Base-by-base conservation (phyloP, 768 basidiomycete species). In the Sporobolomyces phaffii region DNA sequence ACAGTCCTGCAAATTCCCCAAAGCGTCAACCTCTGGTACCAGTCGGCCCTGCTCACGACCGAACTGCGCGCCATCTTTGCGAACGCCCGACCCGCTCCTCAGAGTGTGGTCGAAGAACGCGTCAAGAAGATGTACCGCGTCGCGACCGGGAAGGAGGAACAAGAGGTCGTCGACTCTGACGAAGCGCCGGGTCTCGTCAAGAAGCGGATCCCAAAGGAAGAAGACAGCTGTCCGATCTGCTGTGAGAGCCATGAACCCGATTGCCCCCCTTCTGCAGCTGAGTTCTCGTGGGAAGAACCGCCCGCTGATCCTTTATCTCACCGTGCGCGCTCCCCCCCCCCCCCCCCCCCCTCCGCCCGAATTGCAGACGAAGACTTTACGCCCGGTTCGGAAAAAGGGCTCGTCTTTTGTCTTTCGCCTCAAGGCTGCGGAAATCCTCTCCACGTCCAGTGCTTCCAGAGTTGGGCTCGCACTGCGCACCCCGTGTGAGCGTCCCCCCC, bases 191-290 rank as follows among this genome's bases (percentile, higher is more conserved):
- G 26, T 62, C 62, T 28, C 44, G 65, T 76, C 8, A 83, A 82
- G 68, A 83, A 80, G 75, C 81, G 84, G 24, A 77, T 84, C 7
- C 87, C 87, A 0, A 80, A 80, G 5, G 81, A 84, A 38, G 88
- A 84, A 2, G 87, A 90, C 73, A 84, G 85, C 73, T 90, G 89
- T 70, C 86, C 88, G 0, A 83, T 90, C 58, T 90, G 88, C 76
- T 89, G 68, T 64, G 17, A 54, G 63, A 47, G 18, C 9, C n/a
- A n/a, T n/a, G n/a, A n/a, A n/a, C n/a, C n/a, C n/a, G n/a, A n/a
- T n/a, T n/a, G n/a, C 13, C 33, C 22, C 26, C 14, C 45, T 50
- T 36, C 10, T 6, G 1, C 45, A 24, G 13, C 11, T 15, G n/a
- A n/a, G n/a, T n/a, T 1, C 26, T n/a, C 18, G 5, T 10, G 41